Base-by-base conservation (phyloP, 495 filamentous ascomycete genomes). In the Xylaria intraflava region DNA sequence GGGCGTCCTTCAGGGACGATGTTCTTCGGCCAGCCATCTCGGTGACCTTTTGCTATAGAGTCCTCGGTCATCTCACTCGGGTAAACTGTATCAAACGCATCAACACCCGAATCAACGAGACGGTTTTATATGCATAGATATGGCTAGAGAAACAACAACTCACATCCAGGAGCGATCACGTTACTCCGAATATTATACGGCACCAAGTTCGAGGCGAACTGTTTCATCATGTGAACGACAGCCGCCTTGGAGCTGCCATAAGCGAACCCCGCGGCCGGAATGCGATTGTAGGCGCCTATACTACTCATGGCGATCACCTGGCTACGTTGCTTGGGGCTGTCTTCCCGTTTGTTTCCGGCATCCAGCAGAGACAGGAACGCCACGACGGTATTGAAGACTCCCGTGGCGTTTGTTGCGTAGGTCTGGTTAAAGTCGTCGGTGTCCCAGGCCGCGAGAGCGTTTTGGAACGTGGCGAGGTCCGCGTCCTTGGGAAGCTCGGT, bases 341-440 rank as follows among this genome's bases (percentile, higher is more conserved):
- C 57, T 31, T 39, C 30, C 1, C 68, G 62, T 60, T 74, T 72
- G 65, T 85, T 85, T 6, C 78, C 80, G 10, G 71, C 73, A 17
- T 81, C 78, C 0, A 85, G 74, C 9, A 85, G 64, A 0, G 72
- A 68, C 26, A 84, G 58, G 59, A 85, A 83, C 0, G 80, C 78
- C 2, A 78, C 55, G 6, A 77, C 62, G 2, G 77, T 81, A 60
- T 75, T 81, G 57, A 75, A 80, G 0, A 76, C 66, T 2, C 71
- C 79, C 0, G 72, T 73, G 11, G 69, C 63, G 53, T 84, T 84
- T 27, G 80, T 69, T 3, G 70, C 64, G 46, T 73, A 70, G 1
- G 75, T 76, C 0, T 72, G 54, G 17, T 67, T 75, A 59, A 80
- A 82, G 3, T 74, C 74, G 9, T 67, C 69, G 63, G 74, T 69